These are phyloP conservation scores for Kentomonas sorsogonicus DNA, from an alignment of 208 protist genomes.

Conservation along the genomic window DNA sequence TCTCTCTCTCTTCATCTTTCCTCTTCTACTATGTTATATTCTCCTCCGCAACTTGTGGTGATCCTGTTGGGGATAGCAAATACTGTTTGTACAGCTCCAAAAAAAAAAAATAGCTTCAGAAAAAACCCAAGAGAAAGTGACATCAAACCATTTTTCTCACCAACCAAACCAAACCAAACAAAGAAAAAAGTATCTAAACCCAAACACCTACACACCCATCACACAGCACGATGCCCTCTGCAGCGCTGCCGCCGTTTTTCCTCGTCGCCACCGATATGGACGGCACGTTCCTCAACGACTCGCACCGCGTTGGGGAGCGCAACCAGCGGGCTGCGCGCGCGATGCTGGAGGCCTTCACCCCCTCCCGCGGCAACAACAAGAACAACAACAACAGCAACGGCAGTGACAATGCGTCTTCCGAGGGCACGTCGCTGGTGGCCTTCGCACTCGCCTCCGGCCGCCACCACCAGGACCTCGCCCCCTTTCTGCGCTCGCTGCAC, in stretches of 20 bases:
- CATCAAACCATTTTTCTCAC: no score
- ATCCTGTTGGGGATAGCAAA: background rate
- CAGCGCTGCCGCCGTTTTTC: background rate
- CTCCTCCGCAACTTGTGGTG: background rate
- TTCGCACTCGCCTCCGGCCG: constrained; percentile 21
- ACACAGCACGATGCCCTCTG: background rate
- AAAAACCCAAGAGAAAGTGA: no score
- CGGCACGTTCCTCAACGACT: constrained; percentile 13
- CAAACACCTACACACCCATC: constrained; percentile 3
- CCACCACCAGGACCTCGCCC: constrained; percentile 12
- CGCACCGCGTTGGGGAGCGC: background rate
- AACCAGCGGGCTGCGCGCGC: background rate
- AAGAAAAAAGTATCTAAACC: constrained; percentile 7
- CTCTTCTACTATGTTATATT: background rate
- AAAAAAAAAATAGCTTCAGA: no score
- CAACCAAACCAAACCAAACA: no score
- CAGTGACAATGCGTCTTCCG: no score
- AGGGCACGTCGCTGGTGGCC: no score
- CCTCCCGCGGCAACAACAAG: background rate
- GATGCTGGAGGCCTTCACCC: constrained; percentile 3
- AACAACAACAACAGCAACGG: constrained; percentile 6
- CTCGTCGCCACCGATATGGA: constrained; percentile 21
- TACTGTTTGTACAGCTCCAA: background rate
- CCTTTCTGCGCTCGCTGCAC: constrained; percentile 13
- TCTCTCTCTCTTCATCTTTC: constrained; percentile 9